Conservation (phyloP, 495 filamentous ascomycete genomes). For the Aspergillus indologenus region DNA sequence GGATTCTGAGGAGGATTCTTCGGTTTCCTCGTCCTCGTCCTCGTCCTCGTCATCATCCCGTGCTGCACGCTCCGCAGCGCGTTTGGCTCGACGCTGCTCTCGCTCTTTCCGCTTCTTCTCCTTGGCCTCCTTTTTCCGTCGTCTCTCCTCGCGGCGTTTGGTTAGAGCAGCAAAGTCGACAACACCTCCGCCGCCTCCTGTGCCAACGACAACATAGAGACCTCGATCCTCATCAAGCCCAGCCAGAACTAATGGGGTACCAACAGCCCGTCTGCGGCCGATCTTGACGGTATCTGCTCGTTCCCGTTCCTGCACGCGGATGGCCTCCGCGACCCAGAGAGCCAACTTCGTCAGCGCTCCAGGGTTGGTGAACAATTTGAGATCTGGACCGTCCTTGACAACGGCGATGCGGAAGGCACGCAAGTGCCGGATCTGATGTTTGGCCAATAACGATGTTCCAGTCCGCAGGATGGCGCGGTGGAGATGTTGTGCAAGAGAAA, state of each 20-base stretch:
- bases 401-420: slow-evolving; percentile 92
- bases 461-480: slow-evolving; percentile 92
- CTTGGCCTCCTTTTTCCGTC: slow-evolving; percentile 56
- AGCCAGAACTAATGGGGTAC: slow-evolving; percentile 85
- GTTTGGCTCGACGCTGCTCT: slow-evolving; percentile 53
- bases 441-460: slow-evolving; percentile 83
- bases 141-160: slow-evolving; percentile 61
- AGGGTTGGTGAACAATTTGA: slow-evolving; percentile 83
- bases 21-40: slow-evolving; percentile 57
- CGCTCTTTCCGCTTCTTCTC: slow-evolving; percentile 59
- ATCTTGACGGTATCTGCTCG: slow-evolving; percentile 64
- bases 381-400: slow-evolving; percentile 91
- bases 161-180: slow-evolving; percentile 61
- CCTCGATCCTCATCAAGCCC: slow-evolving; percentile 83
- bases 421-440: slow-evolving; percentile 88
- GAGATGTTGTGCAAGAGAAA: slow-evolving; percentile 83
- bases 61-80: slow-evolving; percentile 43
- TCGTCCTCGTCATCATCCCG: slow-evolving; percentile 53
- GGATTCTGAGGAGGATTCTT: slow-evolving; percentile 52
- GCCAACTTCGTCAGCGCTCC: slow-evolving; percentile 89
- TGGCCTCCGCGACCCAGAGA: slow-evolving; percentile 90
- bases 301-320: slow-evolving; percentile 82
- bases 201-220: slow-evolving; percentile 88
- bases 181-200: slow-evolving; percentile 66
- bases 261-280: slow-evolving; percentile 53